Evolutionary conservation across 2,329 filamentous ascomycete species (phyloP).

Genomic region (Pseudocercospora musae): DNA sequence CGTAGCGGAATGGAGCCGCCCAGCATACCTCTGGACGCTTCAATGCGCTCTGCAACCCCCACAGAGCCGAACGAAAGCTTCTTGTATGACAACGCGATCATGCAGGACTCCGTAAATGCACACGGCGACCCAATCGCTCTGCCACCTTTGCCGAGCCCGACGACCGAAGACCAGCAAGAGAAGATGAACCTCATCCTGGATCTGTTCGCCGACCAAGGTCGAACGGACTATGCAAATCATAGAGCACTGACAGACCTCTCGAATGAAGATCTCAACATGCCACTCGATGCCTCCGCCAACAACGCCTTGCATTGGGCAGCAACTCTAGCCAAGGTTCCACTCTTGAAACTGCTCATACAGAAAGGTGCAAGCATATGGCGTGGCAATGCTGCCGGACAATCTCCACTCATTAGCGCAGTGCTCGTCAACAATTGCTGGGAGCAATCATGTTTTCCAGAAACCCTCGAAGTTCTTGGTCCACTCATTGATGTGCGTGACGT

Average conservation of each 20-base stretch:
- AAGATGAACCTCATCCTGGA: constrained; percentile 80
- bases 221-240: constrained; percentile 69
- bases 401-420: constrained; percentile 87
- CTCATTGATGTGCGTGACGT: constrained; percentile 89
- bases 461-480: constrained; percentile 81
- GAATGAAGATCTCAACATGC: constrained; percentile 81
- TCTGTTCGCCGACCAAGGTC: constrained; percentile 60
- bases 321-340: constrained; percentile 78
- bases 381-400: constrained; percentile 86
- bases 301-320: constrained; percentile 96
- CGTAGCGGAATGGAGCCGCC: constrained; percentile 33
- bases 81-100: constrained; percentile 52
- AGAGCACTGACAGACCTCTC: constrained; percentile 73
- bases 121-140: constrained; percentile 59
- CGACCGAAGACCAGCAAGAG: constrained; percentile 64
- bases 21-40: constrained; percentile 47
- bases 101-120: constrained; percentile 37
- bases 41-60: constrained; percentile 63
- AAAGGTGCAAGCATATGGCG: constrained; percentile 84
- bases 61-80: constrained; percentile 81
- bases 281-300: constrained; percentile 83
- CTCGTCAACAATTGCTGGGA: constrained; percentile 93
- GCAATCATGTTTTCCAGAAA: constrained; percentile 81
- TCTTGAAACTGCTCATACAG: constrained; percentile 76
- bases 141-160: constrained; percentile 60